Evolutionary conservation across 2,329 filamentous ascomycete genomes (phyloP), one percentile per base, ranked within the genome.

Genomic region (Penicillium sclerotigenum): DNA sequence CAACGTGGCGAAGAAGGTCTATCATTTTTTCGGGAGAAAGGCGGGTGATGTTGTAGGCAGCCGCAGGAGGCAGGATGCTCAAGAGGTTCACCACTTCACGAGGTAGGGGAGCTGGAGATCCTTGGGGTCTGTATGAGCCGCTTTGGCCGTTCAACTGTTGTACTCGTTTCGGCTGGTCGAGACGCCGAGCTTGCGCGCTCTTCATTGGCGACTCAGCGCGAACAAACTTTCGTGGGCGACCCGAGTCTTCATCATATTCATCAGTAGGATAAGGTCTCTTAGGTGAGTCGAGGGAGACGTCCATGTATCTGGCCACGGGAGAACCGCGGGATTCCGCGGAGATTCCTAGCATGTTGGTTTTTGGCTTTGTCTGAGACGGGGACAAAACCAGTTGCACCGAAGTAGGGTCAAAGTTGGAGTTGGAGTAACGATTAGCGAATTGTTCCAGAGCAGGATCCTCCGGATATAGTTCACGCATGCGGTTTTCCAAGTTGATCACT

Each of bases 141-240:
- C 56, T 49, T 47, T 65, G 64, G 16, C 64, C 67, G 45, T 73
- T 71, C 18, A 67, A 56, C 28, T 68, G 71, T 33, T 70, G 69
- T 9, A 78, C 76, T 43, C 80, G 76, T 56, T 80, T 81, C 60
- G 90, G 87, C 69, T 94, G 89, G 66, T 94, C 90, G 22, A 95
- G 80, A 34, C 92, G 87, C 54, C 92, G 87, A 26, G 91, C 90
- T 36, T 93, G 91, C 1, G 90, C 90, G 14, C 91, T 91, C 72
- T 97, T 99, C 36, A 97, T 81, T 0, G 95, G 94, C 5, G 93
- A 97, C 54, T 90, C 91, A n/a, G 88, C 92, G 42, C 95, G 86
- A 47, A 87, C 84, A 49, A 97, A 82, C 72, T 97, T 97, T 64
- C 92, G 89, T 1, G 91, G 90, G 20, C 89, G 87, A 62, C 85